Percentiles rank a stretch among this genome's conserved stretches.
Conservation (phyloP, 805 yeast species). For the Candida vartiovaarae region DNA sequence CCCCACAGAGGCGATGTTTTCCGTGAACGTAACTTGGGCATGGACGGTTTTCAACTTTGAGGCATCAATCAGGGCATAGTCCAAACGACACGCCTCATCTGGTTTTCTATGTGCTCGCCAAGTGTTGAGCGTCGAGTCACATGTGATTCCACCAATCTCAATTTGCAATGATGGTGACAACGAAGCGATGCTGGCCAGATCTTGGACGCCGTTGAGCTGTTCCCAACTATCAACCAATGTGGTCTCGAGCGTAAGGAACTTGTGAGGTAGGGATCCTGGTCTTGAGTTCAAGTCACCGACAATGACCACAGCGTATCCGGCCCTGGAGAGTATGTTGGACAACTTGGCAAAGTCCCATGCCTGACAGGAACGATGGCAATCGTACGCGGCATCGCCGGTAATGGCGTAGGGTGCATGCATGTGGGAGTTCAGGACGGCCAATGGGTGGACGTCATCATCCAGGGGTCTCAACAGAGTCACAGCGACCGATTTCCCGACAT, state of each 20-base stretch:
- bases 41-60: slow-evolving; percentile 41
- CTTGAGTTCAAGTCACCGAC: slow-evolving; percentile 91
- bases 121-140: slow-evolving; percentile 82
- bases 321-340: slow-evolving; percentile 49
- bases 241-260: slow-evolving; percentile 62
- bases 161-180: slow-evolving; percentile 59
- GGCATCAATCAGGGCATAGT: slow-evolving; percentile 77
- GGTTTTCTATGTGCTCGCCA: slow-evolving; percentile 50
- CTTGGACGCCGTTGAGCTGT: slow-evolving; percentile 45
- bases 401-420: slow-evolving; percentile 94
- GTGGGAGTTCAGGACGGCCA: slow-evolving; percentile 85
- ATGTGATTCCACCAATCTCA: slow-evolving; percentile 71
- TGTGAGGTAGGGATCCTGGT: slow-evolving; percentile 81
- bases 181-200: slow-evolving; percentile 33
- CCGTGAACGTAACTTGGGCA: slow-evolving; percentile 75
- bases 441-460: slow-evolving; percentile 37
- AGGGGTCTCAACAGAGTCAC: slow-evolving; percentile 59
- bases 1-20: slow-evolving; percentile 55
- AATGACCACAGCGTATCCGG: slow-evolving; percentile 80
- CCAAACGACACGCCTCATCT: slow-evolving; percentile 64
- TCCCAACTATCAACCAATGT: slow-evolving; percentile 81
- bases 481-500: slow-evolving; percentile 85
- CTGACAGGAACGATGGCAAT: slow-evolving; percentile 87
- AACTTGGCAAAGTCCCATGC: slow-evolving; percentile 90
- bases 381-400: slow-evolving; percentile 81